These are phyloP conservation scores for Hsuehochloa calcarea DNA, from an alignment of 176 grass and related monocot species.

Conservation along the genomic window DNA sequence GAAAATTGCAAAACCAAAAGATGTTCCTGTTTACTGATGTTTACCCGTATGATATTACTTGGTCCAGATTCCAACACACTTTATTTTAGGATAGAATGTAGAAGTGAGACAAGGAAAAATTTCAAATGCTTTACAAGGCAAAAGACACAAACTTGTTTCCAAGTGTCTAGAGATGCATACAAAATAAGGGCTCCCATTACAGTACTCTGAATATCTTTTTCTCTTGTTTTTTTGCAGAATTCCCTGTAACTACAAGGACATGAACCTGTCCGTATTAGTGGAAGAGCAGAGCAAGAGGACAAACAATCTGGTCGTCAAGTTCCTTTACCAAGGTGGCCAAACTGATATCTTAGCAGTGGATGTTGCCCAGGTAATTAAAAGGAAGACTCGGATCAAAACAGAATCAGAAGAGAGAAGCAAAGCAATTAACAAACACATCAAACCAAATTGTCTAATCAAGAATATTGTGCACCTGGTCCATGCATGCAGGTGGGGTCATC, in stretches of 20 bases:
- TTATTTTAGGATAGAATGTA: background rate
- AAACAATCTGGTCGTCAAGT: conserved; percentile 51
- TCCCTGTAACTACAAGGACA: conserved; percentile 62
- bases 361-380: conserved; percentile 51
- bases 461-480: conserved; percentile 14
- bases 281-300: conserved; percentile 55
- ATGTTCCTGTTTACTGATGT: background rate
- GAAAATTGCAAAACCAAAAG: background rate
- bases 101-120: background rate
- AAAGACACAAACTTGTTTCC: background rate
- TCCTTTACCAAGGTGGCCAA: conserved; percentile 76
- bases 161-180: conserved; percentile 13
- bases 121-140: background rate
- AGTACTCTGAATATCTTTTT: background rate
- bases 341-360: conserved; percentile 70
- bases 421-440: background rate
- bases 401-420: background rate
- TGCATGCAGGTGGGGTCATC: conserved; percentile 54
- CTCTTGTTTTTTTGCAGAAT: conserved; percentile 41
- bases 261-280: conserved; percentile 64
- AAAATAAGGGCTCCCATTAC: conserved; percentile 6
- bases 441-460: background rate
- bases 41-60: background rate
- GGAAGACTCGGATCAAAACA: background rate
- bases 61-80: background rate